These are phyloP conservation scores for Fusarium sp. DNA, from an alignment of 2,329 filamentous ascomycete species.

Conservation along the genomic window DNA sequence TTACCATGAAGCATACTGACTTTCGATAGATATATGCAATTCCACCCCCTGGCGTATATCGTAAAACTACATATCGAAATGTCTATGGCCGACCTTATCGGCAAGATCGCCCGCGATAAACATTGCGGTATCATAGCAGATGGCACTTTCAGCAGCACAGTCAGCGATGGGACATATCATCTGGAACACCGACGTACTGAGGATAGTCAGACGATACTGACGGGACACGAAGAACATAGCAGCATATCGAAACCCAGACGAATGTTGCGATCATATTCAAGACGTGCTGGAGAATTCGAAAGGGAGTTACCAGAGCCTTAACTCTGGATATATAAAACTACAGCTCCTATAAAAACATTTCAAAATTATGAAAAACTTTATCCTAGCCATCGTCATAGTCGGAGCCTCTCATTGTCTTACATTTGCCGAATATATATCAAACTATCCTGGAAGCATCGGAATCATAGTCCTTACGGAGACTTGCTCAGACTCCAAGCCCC, in stretches of 20 bases:
- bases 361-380: not conserved
- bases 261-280: slow-evolving; percentile 23
- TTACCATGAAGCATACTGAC: not conserved
- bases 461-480: not conserved
- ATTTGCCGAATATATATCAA: not conserved
- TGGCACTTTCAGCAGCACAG: slow-evolving; percentile 30
- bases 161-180: slow-evolving; percentile 26
- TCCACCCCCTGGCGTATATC: slow-evolving; percentile 64
- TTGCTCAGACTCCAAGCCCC: not conserved
- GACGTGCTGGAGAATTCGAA: slow-evolving; percentile 15
- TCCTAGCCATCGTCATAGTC: not conserved
- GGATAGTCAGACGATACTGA: slow-evolving; percentile 13
- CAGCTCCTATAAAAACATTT: not conserved
- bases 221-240: not conserved
- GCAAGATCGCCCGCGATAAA: slow-evolving; percentile 49
- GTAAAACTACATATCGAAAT: slow-evolving; percentile 67
- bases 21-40: slow-evolving; percentile 55
- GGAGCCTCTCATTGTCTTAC: not conserved
- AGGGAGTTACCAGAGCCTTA: slow-evolving; percentile 22
- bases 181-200: not conserved
- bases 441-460: not conserved
- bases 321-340: not conserved
- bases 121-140: slow-evolving; percentile 31
- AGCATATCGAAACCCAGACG: slow-evolving; percentile 26
- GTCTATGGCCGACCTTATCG: slow-evolving; percentile 64